Percentiles rank a stretch among this genome's conserved stretches.
Evolutionary conservation across 2,329 filamentous ascomycete species (phyloP).

Genomic region (Hypoxylon rubiginosum): DNA sequence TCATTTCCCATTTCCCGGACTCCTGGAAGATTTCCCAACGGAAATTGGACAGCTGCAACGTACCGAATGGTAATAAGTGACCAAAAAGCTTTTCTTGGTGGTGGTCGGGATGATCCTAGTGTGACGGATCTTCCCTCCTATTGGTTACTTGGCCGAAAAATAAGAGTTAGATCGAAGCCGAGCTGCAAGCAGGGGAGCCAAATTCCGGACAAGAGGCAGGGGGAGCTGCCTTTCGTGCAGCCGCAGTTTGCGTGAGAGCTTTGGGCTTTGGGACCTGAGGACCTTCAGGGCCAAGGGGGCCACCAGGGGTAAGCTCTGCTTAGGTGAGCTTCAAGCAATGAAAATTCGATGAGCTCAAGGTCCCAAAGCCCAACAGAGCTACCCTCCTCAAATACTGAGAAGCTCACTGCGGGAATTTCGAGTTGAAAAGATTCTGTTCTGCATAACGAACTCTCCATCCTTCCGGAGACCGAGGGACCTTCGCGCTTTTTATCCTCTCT

Average conservation of each 20-base stretch:
- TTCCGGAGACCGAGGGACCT: slow-evolving; percentile 33
- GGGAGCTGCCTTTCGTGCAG: slow-evolving; percentile 31
- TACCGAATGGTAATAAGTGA: neutral
- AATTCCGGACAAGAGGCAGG: slow-evolving; percentile 22
- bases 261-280: neutral
- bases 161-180: slow-evolving; percentile 35
- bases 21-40: slow-evolving; percentile 35
- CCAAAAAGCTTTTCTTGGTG: slow-evolving; percentile 11
- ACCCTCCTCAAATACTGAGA: neutral
- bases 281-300: too few species aligned
- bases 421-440: slow-evolving; percentile 4
- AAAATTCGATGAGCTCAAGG: neutral
- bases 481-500: slow-evolving; percentile 40
- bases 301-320: slow-evolving; percentile 6
- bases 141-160: slow-evolving; percentile 28
- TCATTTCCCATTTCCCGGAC: slow-evolving; percentile 35
- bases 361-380: neutral
- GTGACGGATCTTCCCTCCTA: slow-evolving; percentile 9
- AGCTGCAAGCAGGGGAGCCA: slow-evolving; percentile 30
- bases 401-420: slow-evolving; percentile 22
- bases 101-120: slow-evolving; percentile 26
- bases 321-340: slow-evolving; percentile 13
- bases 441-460: slow-evolving; percentile 18
- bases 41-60: slow-evolving; percentile 31
- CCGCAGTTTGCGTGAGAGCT: slow-evolving; percentile 17